Evolutionary conservation across 192 early-diverging fungal species (phyloP), one percentile per base, ranked within the genome.

Genomic region (Coemansia sp.): DNA sequence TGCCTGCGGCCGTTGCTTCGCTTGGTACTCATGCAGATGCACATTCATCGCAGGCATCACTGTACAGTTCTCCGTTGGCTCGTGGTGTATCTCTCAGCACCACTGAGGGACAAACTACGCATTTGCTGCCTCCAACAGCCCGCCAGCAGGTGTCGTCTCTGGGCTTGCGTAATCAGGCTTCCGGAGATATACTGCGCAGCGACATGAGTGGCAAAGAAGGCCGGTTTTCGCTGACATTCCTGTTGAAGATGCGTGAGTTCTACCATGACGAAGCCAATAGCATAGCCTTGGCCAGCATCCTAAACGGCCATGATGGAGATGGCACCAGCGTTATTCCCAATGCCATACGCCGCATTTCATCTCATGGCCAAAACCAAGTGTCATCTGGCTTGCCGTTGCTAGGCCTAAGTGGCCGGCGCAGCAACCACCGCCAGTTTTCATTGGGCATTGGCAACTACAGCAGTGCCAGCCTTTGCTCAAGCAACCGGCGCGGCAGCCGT

Each of bases 221-320:
- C 50, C 18, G 68, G 41, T 77, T 70, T 38, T 77, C 73, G 20
- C 26, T 59, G 7, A 55, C 67, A 0, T 77, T 77, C 40, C 41
- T 77, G 16, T 21, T 41, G 5, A 31, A 56, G 6, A 35, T 66
- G 31, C 67, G 63, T 40, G 73, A 66, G 3, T 47, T 70, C 33
- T 70, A 66, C 45, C 51, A 77, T 38, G 51, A 48, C 12, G 68
- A 77, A 0, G 62, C 67, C 28, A 55, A 61, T 23, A 28, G 37
- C 2, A 5, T 13, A 2, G 73, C 66, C 0, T 44, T 77, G 5
- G 15, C 30, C 20, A 21, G 35, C 12, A 21, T 70, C 13, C n/a
- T 68, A 3, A 37, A 31, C 9, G 65, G 53, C 3, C 36, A 42
- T 5, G 45, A 38, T 0, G 5, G n/a, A 9, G 55, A 52, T 11